Conservation (phyloP, 78 protist species). For the Speleostelium caveatum region DNA sequence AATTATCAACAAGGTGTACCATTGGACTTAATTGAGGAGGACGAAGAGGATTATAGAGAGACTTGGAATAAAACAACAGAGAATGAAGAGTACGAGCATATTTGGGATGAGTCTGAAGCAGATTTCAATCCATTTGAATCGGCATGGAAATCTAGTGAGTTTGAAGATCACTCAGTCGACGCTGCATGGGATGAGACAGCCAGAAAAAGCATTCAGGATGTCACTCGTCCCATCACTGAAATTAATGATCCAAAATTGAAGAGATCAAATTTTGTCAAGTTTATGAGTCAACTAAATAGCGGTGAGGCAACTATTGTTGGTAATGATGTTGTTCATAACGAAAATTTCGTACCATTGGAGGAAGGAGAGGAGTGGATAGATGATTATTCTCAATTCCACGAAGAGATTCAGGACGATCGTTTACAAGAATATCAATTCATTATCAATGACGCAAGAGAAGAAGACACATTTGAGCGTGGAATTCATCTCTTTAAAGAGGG, state of each 20-base stretch:
- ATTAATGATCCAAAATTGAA: constrained; percentile 77
- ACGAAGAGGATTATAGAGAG: constrained; percentile 24
- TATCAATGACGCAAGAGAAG: constrained; percentile 21
- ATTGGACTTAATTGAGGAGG: not conserved
- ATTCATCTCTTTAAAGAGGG: constrained; percentile 78
- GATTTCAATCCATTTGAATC: constrained; percentile 43
- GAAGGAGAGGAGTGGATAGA: constrained; percentile 19
- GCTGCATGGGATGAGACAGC: constrained; percentile 73
- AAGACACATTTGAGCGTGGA: constrained; percentile 75
- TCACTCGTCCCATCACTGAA: constrained; percentile 58
- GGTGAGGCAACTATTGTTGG: constrained; percentile 71
- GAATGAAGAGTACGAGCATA: not conserved
- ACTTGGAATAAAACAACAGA: not conserved
- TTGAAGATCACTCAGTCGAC: constrained; percentile 26
- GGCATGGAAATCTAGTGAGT: constrained; percentile 31
- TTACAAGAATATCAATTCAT: constrained; percentile 48
- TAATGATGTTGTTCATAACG: constrained; percentile 22
- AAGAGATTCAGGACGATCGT: constrained; percentile 4
- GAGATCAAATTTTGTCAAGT: constrained; percentile 66
- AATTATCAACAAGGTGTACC: constrained; percentile 7
- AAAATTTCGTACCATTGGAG: not conserved
- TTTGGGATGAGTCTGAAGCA: not conserved
- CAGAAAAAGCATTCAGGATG: constrained; percentile 28
- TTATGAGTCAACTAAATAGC: constrained; percentile 61
- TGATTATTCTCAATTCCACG: constrained; percentile 20